These are phyloP conservation scores for Boletellus deceptivus DNA, from an alignment of 1,284 basidiomycete species.

Conservation along the genomic window DNA sequence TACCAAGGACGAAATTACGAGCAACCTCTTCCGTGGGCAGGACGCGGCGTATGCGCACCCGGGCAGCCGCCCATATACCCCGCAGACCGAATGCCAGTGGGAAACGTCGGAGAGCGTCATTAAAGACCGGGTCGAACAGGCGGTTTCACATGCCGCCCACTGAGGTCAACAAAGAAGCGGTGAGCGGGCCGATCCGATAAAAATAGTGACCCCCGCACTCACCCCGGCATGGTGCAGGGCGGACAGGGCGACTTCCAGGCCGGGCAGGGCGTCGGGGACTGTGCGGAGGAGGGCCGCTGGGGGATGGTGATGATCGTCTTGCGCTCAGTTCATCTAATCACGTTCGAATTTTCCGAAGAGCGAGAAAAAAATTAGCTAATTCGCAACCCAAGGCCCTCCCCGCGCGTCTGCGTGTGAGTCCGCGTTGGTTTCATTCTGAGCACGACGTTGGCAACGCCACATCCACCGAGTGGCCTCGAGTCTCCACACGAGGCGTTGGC, in stretches of 20 bases:
- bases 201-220: neutral
- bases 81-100: neutral
- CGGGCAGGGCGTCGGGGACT: neutral
- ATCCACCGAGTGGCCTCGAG: constrained; percentile 30
- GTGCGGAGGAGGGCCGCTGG: constrained; percentile 1
- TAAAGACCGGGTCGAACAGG: constrained; percentile 1
- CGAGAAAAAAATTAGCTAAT: constrained; percentile 30
- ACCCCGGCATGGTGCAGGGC: neutral
- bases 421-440: constrained; percentile 17
- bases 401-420: no score
- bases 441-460: constrained; percentile 23
- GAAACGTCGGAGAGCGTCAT: constrained; percentile 10
- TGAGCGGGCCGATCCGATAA: neutral
- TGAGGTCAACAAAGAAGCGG: constrained; percentile 2
- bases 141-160: constrained; percentile 3
- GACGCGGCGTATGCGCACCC: constrained; percentile 11
- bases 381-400: constrained; percentile 8
- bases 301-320: neutral
- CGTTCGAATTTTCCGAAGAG: neutral
- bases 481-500: constrained; percentile 22
- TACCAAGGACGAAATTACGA: constrained; percentile 29
- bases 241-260: no score
- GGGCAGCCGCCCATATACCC: neutral
- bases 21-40: constrained; percentile 26
- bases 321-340: constrained; percentile 20